Evolutionary conservation across 2,329 filamentous ascomycete species (phyloP).

Genomic region (Penicillium sp.): DNA sequence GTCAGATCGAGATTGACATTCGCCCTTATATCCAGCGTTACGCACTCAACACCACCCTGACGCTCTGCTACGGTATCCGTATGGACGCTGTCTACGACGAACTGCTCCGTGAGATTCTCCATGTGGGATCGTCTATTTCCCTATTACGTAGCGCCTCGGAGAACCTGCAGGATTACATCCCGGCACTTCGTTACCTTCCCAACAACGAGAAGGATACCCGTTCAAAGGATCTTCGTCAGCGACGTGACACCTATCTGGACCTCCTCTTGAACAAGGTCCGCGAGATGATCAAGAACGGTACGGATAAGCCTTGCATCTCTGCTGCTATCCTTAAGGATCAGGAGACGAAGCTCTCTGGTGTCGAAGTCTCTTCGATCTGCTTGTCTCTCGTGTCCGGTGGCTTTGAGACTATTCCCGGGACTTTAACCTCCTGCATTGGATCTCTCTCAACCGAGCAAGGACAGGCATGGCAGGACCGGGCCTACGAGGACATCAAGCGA

Average conservation of each 20-base stretch:
- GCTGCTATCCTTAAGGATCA: slow-evolving; percentile 65
- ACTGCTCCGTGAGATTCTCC: slow-evolving; percentile 66
- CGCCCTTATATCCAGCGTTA: slow-evolving; percentile 67
- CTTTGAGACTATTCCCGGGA: slow-evolving; percentile 72
- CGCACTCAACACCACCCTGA: slow-evolving; percentile 69
- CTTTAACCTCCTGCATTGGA: slow-evolving; percentile 69
- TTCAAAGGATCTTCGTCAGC: slow-evolving; percentile 59
- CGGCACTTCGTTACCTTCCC: slow-evolving; percentile 59
- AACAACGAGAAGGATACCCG: slow-evolving; percentile 54
- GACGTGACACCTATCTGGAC: slow-evolving; percentile 63
- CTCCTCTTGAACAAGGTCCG: slow-evolving; percentile 54
- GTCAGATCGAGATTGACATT: slow-evolving; percentile 60
- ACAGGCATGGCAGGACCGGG: slow-evolving; percentile 64
- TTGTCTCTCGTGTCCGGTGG: slow-evolving; percentile 73
- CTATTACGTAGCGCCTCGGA: slow-evolving; percentile 70
- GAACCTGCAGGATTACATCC: slow-evolving; percentile 76
- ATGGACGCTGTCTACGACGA: slow-evolving; percentile 65
- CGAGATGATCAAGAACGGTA: slow-evolving; percentile 55
- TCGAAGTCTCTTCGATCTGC: slow-evolving; percentile 71
- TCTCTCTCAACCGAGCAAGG: slow-evolving; percentile 62
- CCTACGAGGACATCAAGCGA: slow-evolving; percentile 63
- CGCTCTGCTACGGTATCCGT: slow-evolving; percentile 70
- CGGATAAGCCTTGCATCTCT: slow-evolving; percentile 62
- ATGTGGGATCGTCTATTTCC: slow-evolving; percentile 68
- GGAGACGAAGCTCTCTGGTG: slow-evolving; percentile 62